These are phyloP conservation scores for Oemleria cerasiformis DNA, from an alignment of 306 rosid species.

Conservation along the genomic window DNA sequence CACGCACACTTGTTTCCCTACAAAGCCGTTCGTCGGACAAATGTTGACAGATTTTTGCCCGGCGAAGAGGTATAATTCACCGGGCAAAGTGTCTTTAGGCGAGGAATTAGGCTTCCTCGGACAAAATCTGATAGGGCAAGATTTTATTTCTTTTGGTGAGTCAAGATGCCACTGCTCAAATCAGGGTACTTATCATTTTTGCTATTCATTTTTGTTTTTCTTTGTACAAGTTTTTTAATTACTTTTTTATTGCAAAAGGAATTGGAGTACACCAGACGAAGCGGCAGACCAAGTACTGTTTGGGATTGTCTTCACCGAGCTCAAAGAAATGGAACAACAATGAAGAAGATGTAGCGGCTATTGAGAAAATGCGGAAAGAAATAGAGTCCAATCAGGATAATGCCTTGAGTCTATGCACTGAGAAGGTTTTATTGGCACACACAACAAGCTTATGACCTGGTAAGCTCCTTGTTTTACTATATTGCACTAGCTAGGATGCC, in stretches of 20 bases:
- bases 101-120: no score
- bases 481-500: not conserved
- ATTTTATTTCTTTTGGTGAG: no score
- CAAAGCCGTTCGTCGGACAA: no score
- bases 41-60: no score
- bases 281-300: slow-evolving; percentile 82
- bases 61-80: no score
- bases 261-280: slow-evolving; percentile 88
- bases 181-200: slow-evolving; percentile 52
- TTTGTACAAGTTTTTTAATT: no score
- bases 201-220: not conserved
- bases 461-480: slow-evolving; percentile 14
- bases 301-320: slow-evolving; percentile 85
- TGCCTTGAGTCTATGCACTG: slow-evolving; percentile 86
- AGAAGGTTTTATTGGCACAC: slow-evolving; percentile 95
- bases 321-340: slow-evolving; percentile 56
- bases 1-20: no score
- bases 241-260: no score
- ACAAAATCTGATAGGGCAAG: no score
- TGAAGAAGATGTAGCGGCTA: slow-evolving; percentile 59
- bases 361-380: slow-evolving; percentile 75
- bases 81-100: no score
- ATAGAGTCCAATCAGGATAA: slow-evolving; percentile 75
- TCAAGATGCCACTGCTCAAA: slow-evolving; percentile 95
- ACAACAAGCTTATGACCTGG: slow-evolving; percentile 92